phyloP scores from a whole-genome alignment of 1,284 basidiomycete genomes.

The Papiliotrema terrestris region DNA sequence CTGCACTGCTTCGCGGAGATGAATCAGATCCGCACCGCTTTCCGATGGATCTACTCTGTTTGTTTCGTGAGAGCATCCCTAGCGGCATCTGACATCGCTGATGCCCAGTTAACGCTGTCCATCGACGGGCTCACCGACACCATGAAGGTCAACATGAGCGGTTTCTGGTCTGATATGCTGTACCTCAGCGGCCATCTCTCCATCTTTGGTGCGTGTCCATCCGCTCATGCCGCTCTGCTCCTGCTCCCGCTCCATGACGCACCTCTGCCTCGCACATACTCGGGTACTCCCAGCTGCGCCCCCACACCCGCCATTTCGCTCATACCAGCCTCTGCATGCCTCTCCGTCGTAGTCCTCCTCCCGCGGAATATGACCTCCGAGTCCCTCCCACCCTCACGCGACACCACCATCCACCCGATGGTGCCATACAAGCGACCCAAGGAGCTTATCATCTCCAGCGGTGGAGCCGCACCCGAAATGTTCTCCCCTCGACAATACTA shows the following conservation, averaged over 20 bases:
- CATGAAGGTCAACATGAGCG: constrained; percentile 20
- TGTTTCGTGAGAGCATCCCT: constrained; percentile 7
- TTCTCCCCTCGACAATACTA: constrained; percentile 1
- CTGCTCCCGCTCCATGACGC: too few relatives aligned
- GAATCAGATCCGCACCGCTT: constrained; percentile 25
- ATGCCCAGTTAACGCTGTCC: constrained; percentile 15
- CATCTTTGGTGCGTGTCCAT: constrained; percentile 16
- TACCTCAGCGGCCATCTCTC: constrained; percentile 20
- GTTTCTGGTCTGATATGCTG: constrained; percentile 32
- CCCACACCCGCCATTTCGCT: background rate
- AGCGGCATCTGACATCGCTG: background rate
- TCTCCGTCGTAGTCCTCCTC: constrained; percentile 34
- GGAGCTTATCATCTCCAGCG: background rate
- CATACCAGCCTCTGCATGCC: constrained; percentile 13
- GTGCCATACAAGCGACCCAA: constrained; percentile 15
- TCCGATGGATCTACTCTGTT: constrained; percentile 25
- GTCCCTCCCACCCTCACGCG: constrained; percentile 2
- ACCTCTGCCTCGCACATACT: too few relatives aligned
- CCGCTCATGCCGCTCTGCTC: too few relatives aligned
- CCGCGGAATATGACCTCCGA: constrained; percentile 27
- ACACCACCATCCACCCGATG: constrained; percentile 8
- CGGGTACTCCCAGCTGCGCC: too few relatives aligned
- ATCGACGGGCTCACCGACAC: constrained; percentile 25
- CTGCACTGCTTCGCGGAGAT: constrained; percentile 35
- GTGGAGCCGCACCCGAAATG: background rate